Base-by-base conservation (phyloP, 1,284 basidiomycete genomes). In the Coniferiporia weirii region DNA sequence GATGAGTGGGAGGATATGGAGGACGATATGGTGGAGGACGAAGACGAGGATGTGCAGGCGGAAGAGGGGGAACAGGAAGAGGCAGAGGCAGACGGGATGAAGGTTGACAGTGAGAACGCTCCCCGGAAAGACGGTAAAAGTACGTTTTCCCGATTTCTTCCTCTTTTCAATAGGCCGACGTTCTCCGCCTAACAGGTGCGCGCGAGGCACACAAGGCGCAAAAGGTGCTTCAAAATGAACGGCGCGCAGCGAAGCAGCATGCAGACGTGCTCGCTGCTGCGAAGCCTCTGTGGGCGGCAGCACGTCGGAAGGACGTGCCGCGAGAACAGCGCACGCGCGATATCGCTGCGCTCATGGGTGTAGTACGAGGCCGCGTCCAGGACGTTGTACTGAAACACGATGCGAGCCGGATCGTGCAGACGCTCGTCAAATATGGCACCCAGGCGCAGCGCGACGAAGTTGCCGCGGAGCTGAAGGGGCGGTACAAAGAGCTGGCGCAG, bases 321-420 rank as follows among this genome's bases (percentile, higher is more conserved):
- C 77, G 84, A 52, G 72, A 80, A n/a, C 88, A 95, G 67, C 82
- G 92, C 34, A 82, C 85, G 65, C 82, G 84, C 64, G 83, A 91
- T 53, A 77, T 95, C 60, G 73, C 78, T 47, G 81, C 83, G 48
- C 78, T 95, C 13, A 91, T 91, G 83, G 73, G 76, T 35, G 78
- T 86, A 49, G 83, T 92, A 27, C 82, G 88, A 22, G 91, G 91
- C 7, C 83, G 85, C 61, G 84, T 94, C 12, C 85, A 85, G 62
- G 93, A 93, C 51, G 85, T 95, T 52, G 87, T 90, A 6, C 82
- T 92, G 68, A 95, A 94, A 71, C 93, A 95, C 69, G 92, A 95
- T 71, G 92, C 91, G 7, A 93, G 90, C 64, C 79, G 93, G 61
- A 90, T 94, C 55, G 81, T 95, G 22, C 93, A 95, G 72, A 93